phyloP scores from a whole-genome alignment of 371 early-diverging fungal species.

The Paraphysoderma sedebokerense region DNA sequence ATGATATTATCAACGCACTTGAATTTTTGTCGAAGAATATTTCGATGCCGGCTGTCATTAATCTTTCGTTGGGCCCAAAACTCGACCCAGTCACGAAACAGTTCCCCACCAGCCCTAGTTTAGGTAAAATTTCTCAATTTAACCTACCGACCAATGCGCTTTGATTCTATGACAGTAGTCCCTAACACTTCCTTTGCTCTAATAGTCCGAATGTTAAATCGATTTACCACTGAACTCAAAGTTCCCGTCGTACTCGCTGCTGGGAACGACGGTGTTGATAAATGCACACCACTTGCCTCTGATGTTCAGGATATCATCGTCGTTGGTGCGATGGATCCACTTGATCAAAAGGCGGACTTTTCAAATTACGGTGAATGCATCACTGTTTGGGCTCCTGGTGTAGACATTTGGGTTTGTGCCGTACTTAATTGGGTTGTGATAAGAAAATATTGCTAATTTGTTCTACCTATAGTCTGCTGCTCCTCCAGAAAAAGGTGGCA shows the following conservation, averaged over 20 bases:
- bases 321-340: conserved; percentile 15
- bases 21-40: conserved; percentile 1
- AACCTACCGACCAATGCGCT: no score
- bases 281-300: conserved; percentile 8
- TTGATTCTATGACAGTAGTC: no score
- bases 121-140: background rate
- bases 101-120: background rate
- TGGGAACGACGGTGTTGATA: conserved; percentile 18
- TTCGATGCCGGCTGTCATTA: conserved; percentile 8
- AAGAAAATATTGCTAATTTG: no score
- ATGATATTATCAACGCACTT: conserved; percentile 4
- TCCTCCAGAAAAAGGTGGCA: no score
- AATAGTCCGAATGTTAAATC: background rate
- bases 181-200: no score
- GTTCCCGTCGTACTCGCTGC: conserved; percentile 20
- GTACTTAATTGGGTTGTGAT: no score
- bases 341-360: conserved; percentile 13
- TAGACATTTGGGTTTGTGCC: conserved; percentile 8
- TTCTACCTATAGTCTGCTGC: no score
- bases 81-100: background rate
- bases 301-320: conserved; percentile 6
- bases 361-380: conserved; percentile 24
- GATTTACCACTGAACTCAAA: conserved; percentile 3
- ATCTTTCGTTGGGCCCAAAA: conserved; percentile 4
- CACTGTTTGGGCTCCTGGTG: conserved; percentile 27